These are phyloP conservation scores for Penicillium griseofulvum DNA, from an alignment of 2,329 filamentous ascomycete genomes.

Conservation along the genomic window DNA sequence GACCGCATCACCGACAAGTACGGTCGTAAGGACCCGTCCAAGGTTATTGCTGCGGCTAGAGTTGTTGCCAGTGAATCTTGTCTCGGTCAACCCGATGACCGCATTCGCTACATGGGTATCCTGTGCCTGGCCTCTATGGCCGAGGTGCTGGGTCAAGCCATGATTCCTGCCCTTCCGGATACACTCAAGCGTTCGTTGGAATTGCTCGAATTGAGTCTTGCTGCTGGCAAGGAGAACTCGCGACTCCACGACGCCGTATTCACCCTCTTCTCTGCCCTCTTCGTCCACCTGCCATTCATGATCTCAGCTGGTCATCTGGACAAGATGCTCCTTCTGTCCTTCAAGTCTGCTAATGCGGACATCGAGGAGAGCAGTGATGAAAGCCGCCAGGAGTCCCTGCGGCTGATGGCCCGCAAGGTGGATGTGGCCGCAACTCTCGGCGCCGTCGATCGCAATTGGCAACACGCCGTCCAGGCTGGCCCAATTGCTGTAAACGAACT, in stretches of 20 bases:
- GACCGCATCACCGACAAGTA: slow-evolving; percentile 94
- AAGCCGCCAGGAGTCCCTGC: slow-evolving; percentile 66
- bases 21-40: slow-evolving; percentile 82
- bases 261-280: slow-evolving; percentile 72
- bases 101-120: slow-evolving; percentile 77
- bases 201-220: slow-evolving; percentile 66
- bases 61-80: slow-evolving; percentile 74
- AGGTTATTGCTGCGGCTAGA: slow-evolving; percentile 70
- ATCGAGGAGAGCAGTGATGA: slow-evolving; percentile 63
- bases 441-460: slow-evolving; percentile 72
- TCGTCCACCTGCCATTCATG: slow-evolving; percentile 87
- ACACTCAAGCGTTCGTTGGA: slow-evolving; percentile 70
- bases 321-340: slow-evolving; percentile 68
- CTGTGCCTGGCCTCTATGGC: slow-evolving; percentile 85
- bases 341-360: slow-evolving; percentile 64
- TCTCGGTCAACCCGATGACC: slow-evolving; percentile 69
- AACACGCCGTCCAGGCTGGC: slow-evolving; percentile 60
- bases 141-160: slow-evolving; percentile 80
- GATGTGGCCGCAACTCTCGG: slow-evolving; percentile 73
- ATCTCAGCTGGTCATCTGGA: slow-evolving; percentile 73
- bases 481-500: slow-evolving; percentile 66
- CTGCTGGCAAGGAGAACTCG: slow-evolving; percentile 52
- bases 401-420: slow-evolving; percentile 72
- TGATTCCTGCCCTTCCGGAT: slow-evolving; percentile 76
- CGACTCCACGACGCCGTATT: slow-evolving; percentile 80